Conservation (phyloP, 305 asterid genomes). For the Stenogyne calaminthoides region DNA sequence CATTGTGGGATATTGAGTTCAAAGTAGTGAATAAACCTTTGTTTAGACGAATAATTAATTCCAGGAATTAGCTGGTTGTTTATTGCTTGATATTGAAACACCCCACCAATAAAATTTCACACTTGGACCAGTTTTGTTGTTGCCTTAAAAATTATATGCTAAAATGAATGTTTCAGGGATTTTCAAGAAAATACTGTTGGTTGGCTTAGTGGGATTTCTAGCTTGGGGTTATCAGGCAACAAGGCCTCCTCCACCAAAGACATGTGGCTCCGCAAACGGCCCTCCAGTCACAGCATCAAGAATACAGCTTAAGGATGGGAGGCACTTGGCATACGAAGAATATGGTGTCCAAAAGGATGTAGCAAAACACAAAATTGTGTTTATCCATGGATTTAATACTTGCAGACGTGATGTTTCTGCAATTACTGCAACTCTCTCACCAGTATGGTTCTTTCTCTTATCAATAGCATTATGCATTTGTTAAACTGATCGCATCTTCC, state of each 20-base stretch:
- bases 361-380: constrained; percentile 63
- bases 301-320: constrained; percentile 67
- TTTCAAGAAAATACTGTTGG: constrained; percentile 43
- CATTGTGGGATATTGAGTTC: neutral
- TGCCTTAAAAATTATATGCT: neutral
- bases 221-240: constrained; percentile 66
- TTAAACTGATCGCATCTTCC: constrained; percentile 14
- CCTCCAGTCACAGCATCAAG: constrained; percentile 65
- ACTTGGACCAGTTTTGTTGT: neutral
- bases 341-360: constrained; percentile 54
- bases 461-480: neutral
- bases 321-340: constrained; percentile 67
- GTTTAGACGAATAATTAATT: neutral
- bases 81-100: neutral
- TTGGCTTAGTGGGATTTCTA: constrained; percentile 46
- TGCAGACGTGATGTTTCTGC: constrained; percentile 49
- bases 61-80: neutral
- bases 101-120: neutral
- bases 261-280: constrained; percentile 56
- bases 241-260: constrained; percentile 56
- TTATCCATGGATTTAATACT: constrained; percentile 52
- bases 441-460: constrained; percentile 35
- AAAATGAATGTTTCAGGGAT: constrained; percentile 48
- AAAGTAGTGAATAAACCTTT: constrained; percentile 2
- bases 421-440: constrained; percentile 45